Evolutionary conservation across 208 protist species (phyloP).

Genomic region (Leishmania mexicana): DNA sequence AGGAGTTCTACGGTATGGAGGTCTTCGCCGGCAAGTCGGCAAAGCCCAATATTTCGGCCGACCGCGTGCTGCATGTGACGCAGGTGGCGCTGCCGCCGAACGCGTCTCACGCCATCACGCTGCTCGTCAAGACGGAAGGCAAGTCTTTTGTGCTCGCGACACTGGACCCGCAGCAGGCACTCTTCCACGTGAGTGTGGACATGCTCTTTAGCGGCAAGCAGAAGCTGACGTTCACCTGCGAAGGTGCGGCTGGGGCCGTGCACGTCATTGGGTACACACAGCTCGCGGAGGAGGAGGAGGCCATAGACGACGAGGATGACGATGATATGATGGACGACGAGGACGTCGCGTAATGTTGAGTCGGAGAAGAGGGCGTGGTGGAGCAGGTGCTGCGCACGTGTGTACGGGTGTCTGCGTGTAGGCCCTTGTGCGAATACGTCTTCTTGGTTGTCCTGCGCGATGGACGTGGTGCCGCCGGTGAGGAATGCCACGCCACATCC

Average conservation of each 20-base stretch:
- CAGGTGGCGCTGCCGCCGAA: slow-evolving; percentile 69
- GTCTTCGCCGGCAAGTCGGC: slow-evolving; percentile 56
- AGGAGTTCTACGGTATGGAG: slow-evolving; percentile 82
- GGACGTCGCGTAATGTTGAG: neutral
- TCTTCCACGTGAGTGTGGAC: slow-evolving; percentile 69
- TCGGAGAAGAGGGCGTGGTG: neutral
- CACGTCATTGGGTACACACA: slow-evolving; percentile 79
- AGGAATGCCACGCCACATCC: neutral
- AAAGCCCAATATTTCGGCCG: slow-evolving; percentile 61
- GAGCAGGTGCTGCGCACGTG: neutral
- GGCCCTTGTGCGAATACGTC: neutral
- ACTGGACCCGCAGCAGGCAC: slow-evolving; percentile 64
- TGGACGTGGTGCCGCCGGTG: neutral
- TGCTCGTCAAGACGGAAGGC: slow-evolving; percentile 42
- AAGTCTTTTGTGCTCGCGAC: slow-evolving; percentile 67
- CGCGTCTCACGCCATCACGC: slow-evolving; percentile 45
- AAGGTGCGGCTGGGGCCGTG: slow-evolving; percentile 43
- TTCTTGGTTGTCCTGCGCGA: neutral
- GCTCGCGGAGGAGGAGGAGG: slow-evolving; percentile 46
- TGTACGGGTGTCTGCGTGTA: neutral
- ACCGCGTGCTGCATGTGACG: slow-evolving; percentile 66
- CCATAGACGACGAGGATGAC: slow-evolving; percentile 42
- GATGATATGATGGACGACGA: neutral
- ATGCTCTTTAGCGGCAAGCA: slow-evolving; percentile 61
- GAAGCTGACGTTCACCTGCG: slow-evolving; percentile 51